These are phyloP conservation scores for Daedaleopsis sinensis DNA, from an alignment of 768 basidiomycete species.

Conservation along the genomic window DNA sequence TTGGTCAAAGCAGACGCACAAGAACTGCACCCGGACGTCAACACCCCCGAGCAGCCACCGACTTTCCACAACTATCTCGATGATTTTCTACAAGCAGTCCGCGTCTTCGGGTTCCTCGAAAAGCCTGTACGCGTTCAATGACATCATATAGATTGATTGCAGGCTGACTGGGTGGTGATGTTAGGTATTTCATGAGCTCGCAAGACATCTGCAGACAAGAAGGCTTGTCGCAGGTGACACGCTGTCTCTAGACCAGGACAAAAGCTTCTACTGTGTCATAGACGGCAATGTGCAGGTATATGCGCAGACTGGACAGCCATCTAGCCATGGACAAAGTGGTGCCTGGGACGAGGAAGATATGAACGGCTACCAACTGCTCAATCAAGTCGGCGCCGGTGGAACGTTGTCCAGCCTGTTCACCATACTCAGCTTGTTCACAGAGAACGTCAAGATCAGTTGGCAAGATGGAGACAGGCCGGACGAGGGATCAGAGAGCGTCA, in stretches of 20 bases:
- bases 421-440: slow-evolving; percentile 95
- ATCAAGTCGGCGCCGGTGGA: slow-evolving; percentile 95
- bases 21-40: slow-evolving; percentile 91
- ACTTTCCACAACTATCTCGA: slow-evolving; percentile 96
- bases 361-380: slow-evolving; percentile 95
- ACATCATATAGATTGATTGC: background rate
- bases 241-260: slow-evolving; percentile 86
- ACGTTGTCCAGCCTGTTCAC: slow-evolving; percentile 96
- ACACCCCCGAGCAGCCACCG: slow-evolving; percentile 68
- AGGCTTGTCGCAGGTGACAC: slow-evolving; percentile 96
- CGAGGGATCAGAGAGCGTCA: slow-evolving; percentile 22
- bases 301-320: slow-evolving; percentile 64
- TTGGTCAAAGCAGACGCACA: slow-evolving; percentile 82
- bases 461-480: slow-evolving; percentile 56
- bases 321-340: slow-evolving; percentile 48
- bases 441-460: slow-evolving; percentile 92
- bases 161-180: background rate
- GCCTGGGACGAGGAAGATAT: slow-evolving; percentile 84
- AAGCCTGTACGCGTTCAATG: slow-evolving; percentile 72
- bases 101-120: slow-evolving; percentile 97
- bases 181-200: slow-evolving; percentile 96
- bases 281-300: slow-evolving; percentile 97
- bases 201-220: slow-evolving; percentile 92
- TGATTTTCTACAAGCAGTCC: slow-evolving; percentile 94
- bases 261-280: slow-evolving; percentile 97